phyloP scores from a whole-genome alignment of 176 grass and related monocot genomes.

The Phyllostachys edulis region DNA sequence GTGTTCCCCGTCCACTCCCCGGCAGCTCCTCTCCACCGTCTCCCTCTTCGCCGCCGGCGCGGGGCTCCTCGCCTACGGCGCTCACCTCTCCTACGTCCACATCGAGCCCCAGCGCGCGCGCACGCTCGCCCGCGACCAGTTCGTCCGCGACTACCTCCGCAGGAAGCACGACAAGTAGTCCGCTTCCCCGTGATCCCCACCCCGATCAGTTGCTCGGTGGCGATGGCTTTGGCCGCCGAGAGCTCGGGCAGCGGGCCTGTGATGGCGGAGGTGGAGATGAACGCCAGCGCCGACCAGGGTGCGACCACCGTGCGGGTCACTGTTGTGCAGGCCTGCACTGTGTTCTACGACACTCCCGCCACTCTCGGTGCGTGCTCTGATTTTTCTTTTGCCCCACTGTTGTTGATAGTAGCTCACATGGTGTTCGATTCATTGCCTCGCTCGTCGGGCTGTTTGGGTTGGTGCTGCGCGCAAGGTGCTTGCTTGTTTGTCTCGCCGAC shows the following conservation, averaged over 20 bases:
- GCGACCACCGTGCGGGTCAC: constrained; percentile 68
- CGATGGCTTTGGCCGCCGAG: constrained; percentile 57
- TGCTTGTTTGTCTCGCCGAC: constrained; percentile 1
- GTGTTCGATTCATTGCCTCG: constrained; percentile 35
- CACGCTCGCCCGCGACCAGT: constrained; percentile 71
- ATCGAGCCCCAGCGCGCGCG: constrained; percentile 61
- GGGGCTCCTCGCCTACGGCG: constrained; percentile 45
- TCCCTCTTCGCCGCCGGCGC: constrained; percentile 25
- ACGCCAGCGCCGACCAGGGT: constrained; percentile 46
- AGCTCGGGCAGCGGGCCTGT: constrained; percentile 42
- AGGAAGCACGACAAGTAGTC: constrained; percentile 1
- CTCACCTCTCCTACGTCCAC: constrained; percentile 54
- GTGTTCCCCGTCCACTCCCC: constrained; percentile 19
- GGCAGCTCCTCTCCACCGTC: constrained; percentile 29
- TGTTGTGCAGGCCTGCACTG: constrained; percentile 88
- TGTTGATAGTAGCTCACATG: neutral
- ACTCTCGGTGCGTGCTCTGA: constrained; percentile 53
- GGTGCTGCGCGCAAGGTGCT: constrained; percentile 1
- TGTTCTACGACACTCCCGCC: constrained; percentile 89
- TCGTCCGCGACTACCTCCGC: constrained; percentile 47
- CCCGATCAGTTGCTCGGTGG: neutral
- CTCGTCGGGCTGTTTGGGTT: neutral
- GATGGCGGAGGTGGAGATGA: constrained; percentile 91
- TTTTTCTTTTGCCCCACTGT: neutral
- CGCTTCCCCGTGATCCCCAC: neutral